Evolutionary conservation across 2,329 filamentous ascomycete genomes (phyloP), one percentile per base, ranked within the genome.

Genomic region (Tolypocladium ophioglossoides): DNA sequence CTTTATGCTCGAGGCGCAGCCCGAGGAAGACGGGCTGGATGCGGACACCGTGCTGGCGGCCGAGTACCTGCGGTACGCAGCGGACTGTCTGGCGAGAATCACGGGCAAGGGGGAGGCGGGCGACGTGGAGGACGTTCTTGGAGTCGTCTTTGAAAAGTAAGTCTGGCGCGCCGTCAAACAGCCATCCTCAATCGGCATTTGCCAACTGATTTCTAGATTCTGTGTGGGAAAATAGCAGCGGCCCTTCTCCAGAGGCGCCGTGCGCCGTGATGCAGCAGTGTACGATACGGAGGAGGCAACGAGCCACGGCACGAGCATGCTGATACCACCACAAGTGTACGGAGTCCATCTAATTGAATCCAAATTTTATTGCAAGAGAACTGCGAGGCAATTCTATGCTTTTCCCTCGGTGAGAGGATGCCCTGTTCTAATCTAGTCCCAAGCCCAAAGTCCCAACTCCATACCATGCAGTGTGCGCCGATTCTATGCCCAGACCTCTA

Each of bases 111-210:
- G 91, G 1, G 89, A 91, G 62, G 82, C 80, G 41, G 89, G 91
- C 2, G 92, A 97, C 69, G 90, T 97, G 18, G 92, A 99, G 68
- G 94, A 97, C 66, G 89, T 99, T 9, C 73, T 99, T 47, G 94
- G 94, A 0, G 91, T 99, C 24, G 91, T 99, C 4, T 99, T 99
- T 73, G 92, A 97, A 70, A 97, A 95, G 89, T 95, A 74, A 77
- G 82, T 81, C 11, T n/a, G 56, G 52, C 57, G 47, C 54, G 53
- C 12, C 40, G 20, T n/a, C n/a, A 6, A 24, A 10, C 20, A n/a
- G n/a, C n/a, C n/a, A 5, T 16, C 11, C 27, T 32, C 44, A 2
- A 8, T 4, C 6, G 10, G 14, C 11, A 16, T 50, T 49, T 11
- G 22, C 22, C 34, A 4, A 27, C 2, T 3, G 38, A 16, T 24